Percentiles rank a stretch among this genome's conserved stretches.
phyloP scores from a whole-genome alignment of 2,329 filamentous ascomycete species.

The Phialemonium atrogriseum region DNA sequence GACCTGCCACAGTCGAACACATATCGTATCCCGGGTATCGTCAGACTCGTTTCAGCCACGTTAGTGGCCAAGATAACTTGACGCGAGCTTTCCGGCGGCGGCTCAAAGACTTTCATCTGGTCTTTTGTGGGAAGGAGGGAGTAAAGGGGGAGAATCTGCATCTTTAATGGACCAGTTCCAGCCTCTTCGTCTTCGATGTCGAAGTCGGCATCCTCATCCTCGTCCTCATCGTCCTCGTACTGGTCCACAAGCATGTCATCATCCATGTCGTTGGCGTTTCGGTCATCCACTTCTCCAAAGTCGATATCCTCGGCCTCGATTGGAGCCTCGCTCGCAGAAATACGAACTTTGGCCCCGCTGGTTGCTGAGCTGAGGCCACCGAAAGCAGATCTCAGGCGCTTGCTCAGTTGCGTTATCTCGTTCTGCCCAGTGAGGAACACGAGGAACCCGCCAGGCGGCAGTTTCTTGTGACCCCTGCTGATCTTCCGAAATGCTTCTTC shows the following conservation, averaged over 20 bases:
- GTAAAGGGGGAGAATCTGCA: slow-evolving; percentile 89
- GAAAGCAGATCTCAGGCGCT: slow-evolving; percentile 63
- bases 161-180: slow-evolving; percentile 56
- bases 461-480: slow-evolving; percentile 75
- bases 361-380: slow-evolving; percentile 46
- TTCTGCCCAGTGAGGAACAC: slow-evolving; percentile 92
- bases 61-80: slow-evolving; percentile 91
- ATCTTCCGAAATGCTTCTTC: slow-evolving; percentile 88
- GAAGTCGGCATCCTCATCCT: slow-evolving; percentile 57
- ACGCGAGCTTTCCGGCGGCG: slow-evolving; percentile 71
- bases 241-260: slow-evolving; percentile 48
- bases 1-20: slow-evolving; percentile 91
- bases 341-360: slow-evolving; percentile 59
- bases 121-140: slow-evolving; percentile 86
- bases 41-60: slow-evolving; percentile 93
- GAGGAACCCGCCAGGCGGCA: slow-evolving; percentile 83
- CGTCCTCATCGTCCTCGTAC: slow-evolving; percentile 52
- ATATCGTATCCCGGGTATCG: slow-evolving; percentile 89
- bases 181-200: slow-evolving; percentile 55
- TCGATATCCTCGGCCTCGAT: slow-evolving; percentile 84
- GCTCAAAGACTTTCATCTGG: slow-evolving; percentile 83
- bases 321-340: slow-evolving; percentile 69
- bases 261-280: slow-evolving; percentile 49
- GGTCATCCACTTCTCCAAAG: slow-evolving; percentile 62
- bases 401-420: slow-evolving; percentile 80